These are phyloP conservation scores for Trametes punicea DNA, from an alignment of 768 basidiomycete species.

Conservation along the genomic window DNA sequence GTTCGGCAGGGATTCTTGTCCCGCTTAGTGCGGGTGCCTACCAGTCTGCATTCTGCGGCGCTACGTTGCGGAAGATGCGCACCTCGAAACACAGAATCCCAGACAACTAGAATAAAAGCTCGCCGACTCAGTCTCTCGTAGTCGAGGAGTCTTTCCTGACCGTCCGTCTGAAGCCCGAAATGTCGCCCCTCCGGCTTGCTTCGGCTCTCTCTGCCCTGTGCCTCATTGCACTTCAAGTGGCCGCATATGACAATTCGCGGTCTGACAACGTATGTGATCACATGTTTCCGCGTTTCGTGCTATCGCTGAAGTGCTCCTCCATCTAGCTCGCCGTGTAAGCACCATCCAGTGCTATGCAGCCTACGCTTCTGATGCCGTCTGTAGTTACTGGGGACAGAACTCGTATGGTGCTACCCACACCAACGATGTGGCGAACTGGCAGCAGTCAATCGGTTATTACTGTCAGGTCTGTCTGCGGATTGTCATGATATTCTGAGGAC, in stretches of 20 bases:
- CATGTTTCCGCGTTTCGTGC: neutral
- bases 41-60: conserved; percentile 4
- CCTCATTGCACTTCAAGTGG: neutral
- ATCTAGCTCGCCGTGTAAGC: conserved; percentile 29
- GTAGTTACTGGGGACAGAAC: conserved; percentile 55
- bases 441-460: conserved; percentile 46
- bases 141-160: conserved; percentile 4
- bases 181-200: conserved; percentile 5
- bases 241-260: conserved; percentile 12
- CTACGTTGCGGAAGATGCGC: neutral
- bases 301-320: neutral
- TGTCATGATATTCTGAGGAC: neutral
- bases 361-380: neutral
- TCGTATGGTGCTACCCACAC: conserved; percentile 50
- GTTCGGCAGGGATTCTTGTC: neutral
- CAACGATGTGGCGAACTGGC: conserved; percentile 42
- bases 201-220: conserved; percentile 8
- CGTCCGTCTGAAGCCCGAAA: neutral
- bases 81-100: neutral
- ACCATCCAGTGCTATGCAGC: neutral
- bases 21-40: conserved; percentile 9
- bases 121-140: neutral
- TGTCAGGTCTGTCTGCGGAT: conserved; percentile 39
- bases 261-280: conserved; percentile 17
- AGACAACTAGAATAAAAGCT: neutral